Percentiles rank a stretch among this genome's conserved stretches.
Evolutionary conservation across 495 filamentous ascomycete genomes (phyloP).

Genomic region (Astrothelium subdiscretum): DNA sequence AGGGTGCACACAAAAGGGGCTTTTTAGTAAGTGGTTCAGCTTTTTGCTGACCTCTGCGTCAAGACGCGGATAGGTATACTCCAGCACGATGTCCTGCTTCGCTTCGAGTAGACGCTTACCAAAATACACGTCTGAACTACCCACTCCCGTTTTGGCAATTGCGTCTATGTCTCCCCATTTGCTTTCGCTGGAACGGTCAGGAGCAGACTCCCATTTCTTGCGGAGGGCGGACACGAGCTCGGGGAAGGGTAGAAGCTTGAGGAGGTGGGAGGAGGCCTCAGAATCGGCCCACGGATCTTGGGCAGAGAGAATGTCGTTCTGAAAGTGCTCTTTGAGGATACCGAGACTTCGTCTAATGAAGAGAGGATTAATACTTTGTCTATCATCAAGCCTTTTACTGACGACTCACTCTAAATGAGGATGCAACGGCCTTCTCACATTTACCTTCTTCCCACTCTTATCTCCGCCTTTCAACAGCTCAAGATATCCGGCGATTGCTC

Average conservation of each 20-base stretch:
- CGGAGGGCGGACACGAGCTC: constrained; percentile 60
- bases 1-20: constrained; percentile 91
- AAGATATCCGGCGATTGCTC: constrained; percentile 75
- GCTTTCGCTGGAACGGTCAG: constrained; percentile 54
- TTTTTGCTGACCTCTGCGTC: constrained; percentile 96
- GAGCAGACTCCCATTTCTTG: constrained; percentile 81
- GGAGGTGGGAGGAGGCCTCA: constrained; percentile 59
- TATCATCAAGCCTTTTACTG: not conserved
- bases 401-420: constrained; percentile 62
- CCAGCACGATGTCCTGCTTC: constrained; percentile 87
- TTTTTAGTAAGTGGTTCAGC: constrained; percentile 92
- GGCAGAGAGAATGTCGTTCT: constrained; percentile 60
- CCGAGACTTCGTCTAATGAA: constrained; percentile 61
- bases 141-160: constrained; percentile 60
- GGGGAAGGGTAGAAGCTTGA: constrained; percentile 64
- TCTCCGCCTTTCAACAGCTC: constrained; percentile 75
- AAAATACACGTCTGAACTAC: constrained; percentile 47
- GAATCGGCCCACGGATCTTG: constrained; percentile 74
- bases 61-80: constrained; percentile 96
- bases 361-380: not conserved
- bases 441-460: constrained; percentile 78
- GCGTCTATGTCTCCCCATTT: constrained; percentile 94
- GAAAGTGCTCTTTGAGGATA: constrained; percentile 68
- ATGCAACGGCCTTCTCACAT: constrained; percentile 74
- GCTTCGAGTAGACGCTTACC: constrained; percentile 58